These are phyloP conservation scores for Tetrahymena thermophila DNA, from an alignment of 73 alveolate species.

Conservation along the genomic window DNA sequence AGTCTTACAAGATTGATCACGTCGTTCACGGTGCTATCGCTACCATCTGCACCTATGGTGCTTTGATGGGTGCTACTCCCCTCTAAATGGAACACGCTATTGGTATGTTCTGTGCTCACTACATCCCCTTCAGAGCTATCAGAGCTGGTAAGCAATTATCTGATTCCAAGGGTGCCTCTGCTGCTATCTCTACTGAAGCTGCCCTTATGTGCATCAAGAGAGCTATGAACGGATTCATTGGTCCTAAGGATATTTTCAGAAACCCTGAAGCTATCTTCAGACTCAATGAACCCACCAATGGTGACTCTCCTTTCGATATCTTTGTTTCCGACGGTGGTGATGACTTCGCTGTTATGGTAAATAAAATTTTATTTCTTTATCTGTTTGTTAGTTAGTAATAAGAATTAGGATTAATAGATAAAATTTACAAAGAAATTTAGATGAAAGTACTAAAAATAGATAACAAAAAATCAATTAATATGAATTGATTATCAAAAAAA, in stretches of 20 bases:
- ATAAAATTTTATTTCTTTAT: neutral
- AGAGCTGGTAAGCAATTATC: constrained; percentile 82
- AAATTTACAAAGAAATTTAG: neutral
- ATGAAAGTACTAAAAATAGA: neutral
- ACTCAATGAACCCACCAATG: constrained; percentile 23
- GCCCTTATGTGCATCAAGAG: constrained; percentile 60
- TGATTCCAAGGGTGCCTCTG: constrained; percentile 66
- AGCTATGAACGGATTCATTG: constrained; percentile 87
- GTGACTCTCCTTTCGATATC: constrained; percentile 69
- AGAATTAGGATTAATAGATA: neutral
- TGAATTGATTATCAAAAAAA: neutral
- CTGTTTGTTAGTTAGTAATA: neutral
- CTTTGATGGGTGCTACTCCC: constrained; percentile 72
- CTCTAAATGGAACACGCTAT: constrained; percentile 84
- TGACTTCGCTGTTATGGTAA: constrained; percentile 73
- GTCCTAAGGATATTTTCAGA: constrained; percentile 93
- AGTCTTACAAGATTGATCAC: constrained; percentile 81
- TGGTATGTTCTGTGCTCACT: constrained; percentile 87
- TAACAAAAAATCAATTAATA: neutral
- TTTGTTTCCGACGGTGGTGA: constrained; percentile 55
- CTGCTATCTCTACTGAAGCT: constrained; percentile 80
- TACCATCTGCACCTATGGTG: constrained; percentile 74
- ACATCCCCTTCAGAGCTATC: constrained; percentile 94
- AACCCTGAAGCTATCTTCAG: constrained; percentile 89
- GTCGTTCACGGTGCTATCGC: constrained; percentile 95